A percentile compares a stretch with the other conserved stretches of the same genome.
These are phyloP conservation scores for Fusarium dlaminii DNA, from an alignment of 2,329 filamentous ascomycete genomes.

Conservation along the genomic window DNA sequence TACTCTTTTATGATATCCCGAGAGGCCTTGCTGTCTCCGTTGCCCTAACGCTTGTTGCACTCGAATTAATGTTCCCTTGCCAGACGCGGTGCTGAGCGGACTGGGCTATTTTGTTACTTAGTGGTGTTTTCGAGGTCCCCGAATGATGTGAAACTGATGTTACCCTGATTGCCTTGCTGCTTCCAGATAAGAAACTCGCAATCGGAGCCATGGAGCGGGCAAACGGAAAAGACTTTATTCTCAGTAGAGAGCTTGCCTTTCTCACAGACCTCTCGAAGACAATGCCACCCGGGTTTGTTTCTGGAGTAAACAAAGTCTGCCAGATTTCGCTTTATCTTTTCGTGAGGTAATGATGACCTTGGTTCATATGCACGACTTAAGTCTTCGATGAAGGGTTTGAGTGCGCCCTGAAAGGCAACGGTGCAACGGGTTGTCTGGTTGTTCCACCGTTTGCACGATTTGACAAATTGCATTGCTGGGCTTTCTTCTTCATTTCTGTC, in stretches of 20 bases:
- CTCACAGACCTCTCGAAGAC: background rate
- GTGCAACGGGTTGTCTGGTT: background rate
- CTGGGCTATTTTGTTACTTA: background rate
- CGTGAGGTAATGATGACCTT: background rate
- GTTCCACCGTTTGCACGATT: background rate
- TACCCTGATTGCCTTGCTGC: fast-evolving
- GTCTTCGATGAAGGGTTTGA: background rate
- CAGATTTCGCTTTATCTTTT: background rate
- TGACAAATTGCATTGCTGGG: background rate
- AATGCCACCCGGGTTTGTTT: background rate
- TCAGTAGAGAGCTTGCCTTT: background rate
- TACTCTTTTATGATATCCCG: background rate
- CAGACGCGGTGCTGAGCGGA: background rate
- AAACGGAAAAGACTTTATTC: fast-evolving
- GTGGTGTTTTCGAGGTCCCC: fast-evolving
- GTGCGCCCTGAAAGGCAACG: background rate
- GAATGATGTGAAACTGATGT: background rate
- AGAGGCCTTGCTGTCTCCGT: background rate
- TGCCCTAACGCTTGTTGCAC: background rate
- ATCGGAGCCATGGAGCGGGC: fast-evolving
- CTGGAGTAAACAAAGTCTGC: background rate
- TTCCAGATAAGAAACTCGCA: background rate
- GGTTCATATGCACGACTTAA: fast-evolving
- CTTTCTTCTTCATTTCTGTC: background rate
- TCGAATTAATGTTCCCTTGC: background rate